Evolutionary conservation across 371 early-diverging fungal species (phyloP), one percentile per base, ranked within the genome.

Genomic region (Mortierella sp.): DNA sequence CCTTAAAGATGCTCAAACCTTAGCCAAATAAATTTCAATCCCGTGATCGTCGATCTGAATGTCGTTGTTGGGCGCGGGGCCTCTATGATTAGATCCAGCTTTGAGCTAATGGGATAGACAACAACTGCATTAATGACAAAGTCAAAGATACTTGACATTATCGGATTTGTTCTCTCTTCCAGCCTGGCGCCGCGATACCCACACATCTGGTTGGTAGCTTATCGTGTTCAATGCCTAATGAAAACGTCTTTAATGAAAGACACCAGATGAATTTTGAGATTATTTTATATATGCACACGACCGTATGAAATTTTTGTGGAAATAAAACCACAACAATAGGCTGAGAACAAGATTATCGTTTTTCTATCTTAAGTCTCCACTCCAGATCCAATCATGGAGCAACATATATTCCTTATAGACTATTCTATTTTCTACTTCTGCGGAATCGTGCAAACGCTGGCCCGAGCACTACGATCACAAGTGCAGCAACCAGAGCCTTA

Each of bases 381-480:
- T 22, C 5, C 43, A 43, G 43, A 38, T n/a, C 53, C 57, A 55
- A 65, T 40, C 43, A 40, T 47, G 47, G 13, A 47, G 13, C 2
- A 47, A 16, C 13, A 47, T 47, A 19, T 1, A 19, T 16, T 47
- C 10, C 16, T 19, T 47, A 15, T 22, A 52, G 7, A 28, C 9
- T 4, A 11, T 1, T 55, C 55, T 55, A 55, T 32, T 43, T 21
- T 58, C 59, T 47, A 28, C 70, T 65, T 50, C 78, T 55, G 24
- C 78, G 67, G 53, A 58, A 63, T 8, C 70, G 55, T 4, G 70
- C 74, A 33, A 78, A 24, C 9, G 61, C 62, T 13, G 78, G 78
- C 43, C 78, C 78, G 13, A 78, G 45, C 5, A 78, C 67, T 15
- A 73, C 70, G 22, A 78, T 28, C 16, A 78, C 61, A 19, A 78